Conservation (phyloP, 2,329 filamentous ascomycete species). For the Colletotrichum somersetense region DNA sequence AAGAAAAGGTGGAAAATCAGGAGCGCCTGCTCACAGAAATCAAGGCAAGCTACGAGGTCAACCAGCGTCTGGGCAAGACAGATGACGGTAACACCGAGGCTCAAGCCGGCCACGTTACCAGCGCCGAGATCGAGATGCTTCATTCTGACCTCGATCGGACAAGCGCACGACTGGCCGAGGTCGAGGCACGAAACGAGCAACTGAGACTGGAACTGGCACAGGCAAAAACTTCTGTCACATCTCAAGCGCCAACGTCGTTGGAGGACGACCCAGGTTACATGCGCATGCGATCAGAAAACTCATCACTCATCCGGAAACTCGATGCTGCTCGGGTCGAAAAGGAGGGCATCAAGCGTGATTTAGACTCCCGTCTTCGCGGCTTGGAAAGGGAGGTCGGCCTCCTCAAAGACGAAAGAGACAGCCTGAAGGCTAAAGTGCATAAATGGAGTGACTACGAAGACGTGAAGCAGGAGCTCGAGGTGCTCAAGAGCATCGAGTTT, state of each 20-base stretch:
- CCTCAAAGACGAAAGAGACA: slow-evolving; percentile 84
- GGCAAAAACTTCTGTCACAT: slow-evolving; percentile 79
- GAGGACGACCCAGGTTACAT: slow-evolving; percentile 93
- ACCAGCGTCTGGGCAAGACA: slow-evolving; percentile 84
- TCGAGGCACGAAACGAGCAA: slow-evolving; percentile 95
- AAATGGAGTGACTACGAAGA: slow-evolving; percentile 97
- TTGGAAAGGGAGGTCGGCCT: slow-evolving; percentile 82
- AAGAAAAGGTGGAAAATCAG: slow-evolving; percentile 95
- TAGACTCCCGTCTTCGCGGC: slow-evolving; percentile 81
- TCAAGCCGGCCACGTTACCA: slow-evolving; percentile 76
- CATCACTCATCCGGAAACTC: slow-evolving; percentile 87
- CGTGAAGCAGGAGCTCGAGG: slow-evolving; percentile 94
- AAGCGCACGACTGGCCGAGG: slow-evolving; percentile 85
- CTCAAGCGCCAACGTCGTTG: slow-evolving; percentile 70
- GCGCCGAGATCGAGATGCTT: slow-evolving; percentile 93
- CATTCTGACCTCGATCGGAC: slow-evolving; percentile 92
- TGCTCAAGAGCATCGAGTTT: slow-evolving; percentile 98
- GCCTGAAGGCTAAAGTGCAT: slow-evolving; percentile 82
- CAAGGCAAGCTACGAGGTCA: slow-evolving; percentile 97
- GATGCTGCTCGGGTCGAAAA: slow-evolving; percentile 87
- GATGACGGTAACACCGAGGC: slow-evolving; percentile 71
- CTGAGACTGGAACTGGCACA: slow-evolving; percentile 91
- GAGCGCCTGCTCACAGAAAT: slow-evolving; percentile 93
- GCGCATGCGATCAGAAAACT: slow-evolving; percentile 92
- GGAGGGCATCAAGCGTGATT: slow-evolving; percentile 81